phyloP scores from a whole-genome alignment of 805 yeast species.

The Kregervanrija delftensis region DNA sequence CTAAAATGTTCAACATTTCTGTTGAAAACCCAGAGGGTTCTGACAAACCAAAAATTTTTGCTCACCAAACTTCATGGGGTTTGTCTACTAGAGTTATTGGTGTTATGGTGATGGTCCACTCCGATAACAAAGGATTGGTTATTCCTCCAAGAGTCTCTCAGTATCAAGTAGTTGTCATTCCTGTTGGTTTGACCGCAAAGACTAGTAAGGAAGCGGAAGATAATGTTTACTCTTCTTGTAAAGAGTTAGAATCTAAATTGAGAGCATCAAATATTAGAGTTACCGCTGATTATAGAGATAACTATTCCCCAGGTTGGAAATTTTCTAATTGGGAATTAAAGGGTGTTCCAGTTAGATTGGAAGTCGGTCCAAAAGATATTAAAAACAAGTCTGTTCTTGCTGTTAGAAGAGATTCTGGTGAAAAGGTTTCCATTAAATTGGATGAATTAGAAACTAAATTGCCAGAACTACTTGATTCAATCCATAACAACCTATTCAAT shows the following conservation, averaged over 20 bases:
- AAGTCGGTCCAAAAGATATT: conserved; percentile 94
- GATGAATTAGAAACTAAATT: conserved; percentile 58
- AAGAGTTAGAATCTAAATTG: conserved; percentile 58
- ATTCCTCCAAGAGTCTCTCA: conserved; percentile 97
- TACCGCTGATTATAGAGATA: conserved; percentile 82
- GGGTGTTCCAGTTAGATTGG: conserved; percentile 91
- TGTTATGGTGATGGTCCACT: conserved; percentile 98
- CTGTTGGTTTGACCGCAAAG: conserved; percentile 91
- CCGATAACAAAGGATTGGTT: conserved; percentile 97
- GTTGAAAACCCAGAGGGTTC: conserved; percentile 93
- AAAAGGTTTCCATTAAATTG: conserved; percentile 61
- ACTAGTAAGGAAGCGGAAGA: conserved; percentile 70
- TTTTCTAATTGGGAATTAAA: conserved; percentile 95
- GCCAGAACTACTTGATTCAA: conserved; percentile 71
- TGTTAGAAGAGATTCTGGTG: conserved; percentile 88
- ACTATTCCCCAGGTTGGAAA: conserved; percentile 98
- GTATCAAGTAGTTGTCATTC: conserved; percentile 84
- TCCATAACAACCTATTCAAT: conserved; percentile 68
- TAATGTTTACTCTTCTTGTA: conserved; percentile 63
- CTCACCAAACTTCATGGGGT: conserved; percentile 99
- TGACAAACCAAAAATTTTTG: conserved; percentile 78
- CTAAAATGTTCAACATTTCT: conserved; percentile 93
- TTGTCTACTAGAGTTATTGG: conserved; percentile 97
- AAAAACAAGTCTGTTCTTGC: conserved; percentile 73
- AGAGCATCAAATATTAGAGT: conserved; percentile 61